Base-by-base conservation (phyloP, 139 green algal species). In the Eudorina sp. region DNA sequence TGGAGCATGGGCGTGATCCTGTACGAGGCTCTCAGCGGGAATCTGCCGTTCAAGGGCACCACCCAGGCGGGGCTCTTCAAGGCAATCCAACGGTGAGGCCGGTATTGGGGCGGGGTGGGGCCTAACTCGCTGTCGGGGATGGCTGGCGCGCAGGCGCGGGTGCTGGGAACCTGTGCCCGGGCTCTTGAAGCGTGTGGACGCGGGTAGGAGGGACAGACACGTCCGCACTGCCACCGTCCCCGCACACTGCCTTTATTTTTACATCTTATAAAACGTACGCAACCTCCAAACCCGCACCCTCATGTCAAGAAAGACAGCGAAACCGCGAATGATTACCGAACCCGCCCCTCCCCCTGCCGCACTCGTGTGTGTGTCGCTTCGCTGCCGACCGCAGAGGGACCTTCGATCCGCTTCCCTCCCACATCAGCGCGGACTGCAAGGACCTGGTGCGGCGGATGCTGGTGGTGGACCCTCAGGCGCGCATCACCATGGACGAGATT, bases 1-100 rank as follows among this genome's bases (percentile, higher is more conserved):
- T 96, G 94, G 94, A 91, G 68, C 60, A 90, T 96, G 72, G 94
- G 93, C 1, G 93, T 97, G 0, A 94, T 97, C 53, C 87, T 96
- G 73, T 96, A 94, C 66, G 94, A 96, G 84, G 85, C 90, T 29
- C 81, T 96, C 18, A 60, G 69, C 1, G 94, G 94, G 34, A 69
- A 38, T 6, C 88, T 96, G 41, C 94, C 93, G 5, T 96, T 96
- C 90, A 80, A 73, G 29, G 92, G 85, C 0, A 16, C 82, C 64
- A 88, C 36, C 73, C 89, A 92, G 48, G 14, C 74, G 9, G 87
- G 86, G 18, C 87, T 95, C 38, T 93, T 93, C 84, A 91, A 90
- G 60, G 68, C 89, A 8, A 91, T 91, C 19, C 89, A 91, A 53
- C 78, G 62, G 89, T 91, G 76, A 23, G 88, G 4, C n/a, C n/a